Conservation (phyloP, 345 rosid genomes). For the Euclidium syriacum region DNA sequence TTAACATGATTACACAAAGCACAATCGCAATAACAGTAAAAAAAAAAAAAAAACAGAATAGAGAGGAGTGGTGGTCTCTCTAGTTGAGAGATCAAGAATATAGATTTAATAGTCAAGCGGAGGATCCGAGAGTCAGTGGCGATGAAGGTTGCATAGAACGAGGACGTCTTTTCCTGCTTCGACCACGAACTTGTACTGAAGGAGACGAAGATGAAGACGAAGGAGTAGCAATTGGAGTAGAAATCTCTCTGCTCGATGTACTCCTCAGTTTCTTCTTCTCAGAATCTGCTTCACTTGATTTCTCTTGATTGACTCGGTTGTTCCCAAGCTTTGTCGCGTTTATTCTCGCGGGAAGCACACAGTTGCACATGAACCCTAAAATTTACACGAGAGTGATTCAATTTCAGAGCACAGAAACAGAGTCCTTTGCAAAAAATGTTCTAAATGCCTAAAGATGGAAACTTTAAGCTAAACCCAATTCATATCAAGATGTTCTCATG, state of each 20-base stretch:
- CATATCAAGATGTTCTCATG: neutral
- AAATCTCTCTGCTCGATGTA: slow-evolving; percentile 36
- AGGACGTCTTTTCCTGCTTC: slow-evolving; percentile 59
- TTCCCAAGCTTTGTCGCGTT: slow-evolving; percentile 55
- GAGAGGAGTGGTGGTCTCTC: slow-evolving; percentile 3
- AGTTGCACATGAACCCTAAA: slow-evolving; percentile 78
- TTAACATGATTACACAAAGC: slow-evolving; percentile 25
- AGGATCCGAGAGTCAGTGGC: slow-evolving; percentile 44
- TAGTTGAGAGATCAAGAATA: slow-evolving; percentile 8
- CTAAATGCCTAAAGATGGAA: neutral
- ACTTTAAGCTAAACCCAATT: neutral
- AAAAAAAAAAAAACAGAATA: neutral
- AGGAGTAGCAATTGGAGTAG: slow-evolving; percentile 45
- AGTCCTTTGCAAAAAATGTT: slow-evolving; percentile 1
- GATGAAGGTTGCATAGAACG: slow-evolving; percentile 55
- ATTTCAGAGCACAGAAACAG: slow-evolving; percentile 11
- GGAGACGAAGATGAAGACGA: slow-evolving; percentile 69
- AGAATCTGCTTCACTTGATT: slow-evolving; percentile 48
- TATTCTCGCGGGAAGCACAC: slow-evolving; percentile 82
- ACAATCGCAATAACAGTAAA: neutral
- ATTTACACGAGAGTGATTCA: neutral
- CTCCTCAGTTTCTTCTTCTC: slow-evolving; percentile 60
- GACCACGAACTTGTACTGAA: slow-evolving; percentile 45
- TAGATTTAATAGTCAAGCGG: slow-evolving; percentile 16
- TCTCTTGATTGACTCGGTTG: slow-evolving; percentile 53